phyloP scores from a whole-genome alignment of 1,284 basidiomycete genomes.

The Pascua guehoae region DNA sequence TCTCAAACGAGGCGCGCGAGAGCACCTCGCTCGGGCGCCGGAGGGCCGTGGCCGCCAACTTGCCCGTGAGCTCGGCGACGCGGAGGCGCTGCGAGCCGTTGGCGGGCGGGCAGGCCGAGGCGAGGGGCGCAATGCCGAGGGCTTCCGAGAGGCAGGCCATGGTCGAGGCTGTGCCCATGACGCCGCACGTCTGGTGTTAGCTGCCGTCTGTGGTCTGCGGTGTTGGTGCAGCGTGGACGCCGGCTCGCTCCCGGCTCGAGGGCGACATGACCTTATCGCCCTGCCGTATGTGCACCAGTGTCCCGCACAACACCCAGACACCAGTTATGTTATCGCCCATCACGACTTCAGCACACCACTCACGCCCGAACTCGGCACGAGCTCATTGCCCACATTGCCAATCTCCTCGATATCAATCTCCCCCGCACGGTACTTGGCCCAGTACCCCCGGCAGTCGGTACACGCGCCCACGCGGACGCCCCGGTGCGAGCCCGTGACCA shows the following conservation, averaged over 20 bases:
- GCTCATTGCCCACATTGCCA: slow-evolving; percentile 39
- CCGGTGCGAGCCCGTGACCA: slow-evolving; percentile 43
- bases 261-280: too few relatives aligned
- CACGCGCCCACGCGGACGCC: slow-evolving; percentile 45
- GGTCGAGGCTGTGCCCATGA: slow-evolving; percentile 48
- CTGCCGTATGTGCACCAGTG: too few relatives aligned
- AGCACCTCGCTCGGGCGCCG: slow-evolving; percentile 49
- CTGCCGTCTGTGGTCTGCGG: neutral
- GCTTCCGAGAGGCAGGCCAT: slow-evolving; percentile 47
- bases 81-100: slow-evolving; percentile 40
- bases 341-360: slow-evolving; percentile 3
- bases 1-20: slow-evolving; percentile 49
- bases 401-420: slow-evolving; percentile 46
- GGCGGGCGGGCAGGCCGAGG: slow-evolving; percentile 40
- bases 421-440: slow-evolving; percentile 42
- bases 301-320: too few relatives aligned
- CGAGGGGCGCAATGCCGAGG: slow-evolving; percentile 42
- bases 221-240: too few relatives aligned
- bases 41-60: slow-evolving; percentile 18
- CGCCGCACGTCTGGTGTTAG: slow-evolving; percentile 39
- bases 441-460: slow-evolving; percentile 45
- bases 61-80: slow-evolving; percentile 38
- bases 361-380: slow-evolving; percentile 42
- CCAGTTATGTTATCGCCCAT: too few relatives aligned
- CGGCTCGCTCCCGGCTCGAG: too few relatives aligned